Evolutionary conservation across 805 yeast genomes (phyloP).

Genomic region (Helenozyma rhizophorensis): DNA sequence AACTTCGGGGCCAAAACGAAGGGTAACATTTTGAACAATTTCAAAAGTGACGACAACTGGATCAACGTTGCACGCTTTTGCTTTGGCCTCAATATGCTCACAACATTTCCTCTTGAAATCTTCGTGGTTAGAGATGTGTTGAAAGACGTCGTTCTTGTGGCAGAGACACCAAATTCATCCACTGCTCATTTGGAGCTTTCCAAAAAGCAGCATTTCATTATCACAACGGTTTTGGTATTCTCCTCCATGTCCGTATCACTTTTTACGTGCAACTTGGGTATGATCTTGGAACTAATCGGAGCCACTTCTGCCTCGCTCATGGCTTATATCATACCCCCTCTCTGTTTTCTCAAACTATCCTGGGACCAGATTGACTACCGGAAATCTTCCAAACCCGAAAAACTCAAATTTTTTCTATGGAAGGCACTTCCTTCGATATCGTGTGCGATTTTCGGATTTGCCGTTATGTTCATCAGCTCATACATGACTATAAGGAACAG

Average conservation of each 20-base stretch:
- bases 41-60: constrained; percentile 66
- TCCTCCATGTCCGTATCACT: constrained; percentile 73
- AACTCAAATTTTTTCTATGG: constrained; percentile 21
- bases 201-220: constrained; percentile 48
- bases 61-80: constrained; percentile 87
- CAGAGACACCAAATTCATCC: constrained; percentile 15
- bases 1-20: constrained; percentile 74
- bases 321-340: constrained; percentile 90
- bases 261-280: constrained; percentile 82
- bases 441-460: constrained; percentile 67
- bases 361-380: constrained; percentile 34
- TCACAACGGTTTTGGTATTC: constrained; percentile 64
- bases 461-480: constrained; percentile 79
- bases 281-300: constrained; percentile 84
- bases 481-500: constrained; percentile 59
- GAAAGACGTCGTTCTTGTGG: constrained; percentile 50
- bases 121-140: constrained; percentile 87
- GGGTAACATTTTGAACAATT: constrained; percentile 87
- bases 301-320: constrained; percentile 88
- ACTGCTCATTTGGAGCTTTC: constrained; percentile 40
- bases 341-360: constrained; percentile 70
- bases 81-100: constrained; percentile 88
- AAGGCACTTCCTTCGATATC: constrained; percentile 54
- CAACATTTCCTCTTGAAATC: constrained; percentile 86
- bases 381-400: constrained; percentile 16